phyloP scores from a whole-genome alignment of 1,284 basidiomycete genomes.

The Malassezia vespertilionis region DNA sequence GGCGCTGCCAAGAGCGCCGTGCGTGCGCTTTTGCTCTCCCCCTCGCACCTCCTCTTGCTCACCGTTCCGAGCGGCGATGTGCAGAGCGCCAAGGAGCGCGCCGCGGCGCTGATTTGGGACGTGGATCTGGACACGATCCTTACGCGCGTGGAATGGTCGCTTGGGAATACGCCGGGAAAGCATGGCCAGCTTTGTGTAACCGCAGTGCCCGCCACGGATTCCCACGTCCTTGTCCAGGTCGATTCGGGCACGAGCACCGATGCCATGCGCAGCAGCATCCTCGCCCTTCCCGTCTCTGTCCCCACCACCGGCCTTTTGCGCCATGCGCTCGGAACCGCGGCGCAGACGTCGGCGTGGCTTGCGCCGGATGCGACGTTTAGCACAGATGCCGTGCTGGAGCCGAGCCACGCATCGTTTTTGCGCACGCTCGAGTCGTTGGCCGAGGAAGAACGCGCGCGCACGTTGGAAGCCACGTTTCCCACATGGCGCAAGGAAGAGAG shows the following conservation, averaged over 20 bases:
- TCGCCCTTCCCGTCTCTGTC: slow-evolving; percentile 14
- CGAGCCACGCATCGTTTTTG: background rate
- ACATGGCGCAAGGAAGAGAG: slow-evolving; percentile 1
- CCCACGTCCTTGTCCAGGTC: slow-evolving; percentile 9
- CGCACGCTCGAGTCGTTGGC: background rate
- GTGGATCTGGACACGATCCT: slow-evolving; percentile 12
- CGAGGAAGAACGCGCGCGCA: background rate
- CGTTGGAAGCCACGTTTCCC: slow-evolving; percentile 4
- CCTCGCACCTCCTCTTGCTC: slow-evolving; percentile 13
- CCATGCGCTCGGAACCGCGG: slow-evolving; percentile 12
- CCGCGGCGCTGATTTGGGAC: slow-evolving; percentile 17
- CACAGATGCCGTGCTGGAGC: background rate
- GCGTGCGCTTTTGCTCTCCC: slow-evolving; percentile 4
- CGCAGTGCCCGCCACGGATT: slow-evolving; percentile 3
- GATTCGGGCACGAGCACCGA: background rate
- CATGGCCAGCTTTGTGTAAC: background rate
- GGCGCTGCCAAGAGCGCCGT: background rate
- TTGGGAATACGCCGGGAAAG: background rate
- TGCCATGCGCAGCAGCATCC: slow-evolving; percentile 1
- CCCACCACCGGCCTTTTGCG: slow-evolving; percentile 8
- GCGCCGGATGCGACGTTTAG: background rate
- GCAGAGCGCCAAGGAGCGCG: slow-evolving; percentile 6
- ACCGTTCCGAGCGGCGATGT: background rate
- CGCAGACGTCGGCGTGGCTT: slow-evolving; percentile 14
- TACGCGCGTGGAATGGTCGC: slow-evolving; percentile 12